phyloP scores from a whole-genome alignment of 2,329 filamentous ascomycete species.

The Aspergillus sp. region DNA sequence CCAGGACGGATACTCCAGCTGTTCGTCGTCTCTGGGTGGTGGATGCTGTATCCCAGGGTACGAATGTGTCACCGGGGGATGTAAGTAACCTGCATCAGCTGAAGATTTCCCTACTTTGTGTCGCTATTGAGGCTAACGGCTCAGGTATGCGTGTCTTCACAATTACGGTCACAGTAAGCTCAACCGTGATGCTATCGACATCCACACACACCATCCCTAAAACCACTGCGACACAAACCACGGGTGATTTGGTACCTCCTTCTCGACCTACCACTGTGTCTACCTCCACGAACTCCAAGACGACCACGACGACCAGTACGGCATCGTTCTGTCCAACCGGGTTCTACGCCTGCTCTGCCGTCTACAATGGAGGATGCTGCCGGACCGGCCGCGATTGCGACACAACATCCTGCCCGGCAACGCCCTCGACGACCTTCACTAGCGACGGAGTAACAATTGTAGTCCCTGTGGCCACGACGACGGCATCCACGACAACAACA shows the following conservation, averaged over 20 bases:
- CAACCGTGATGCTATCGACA: constrained; percentile 34
- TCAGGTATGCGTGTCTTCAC: constrained; percentile 39
- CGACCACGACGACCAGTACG: constrained; percentile 27
- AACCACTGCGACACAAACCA: constrained; percentile 25
- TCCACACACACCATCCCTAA: constrained; percentile 34
- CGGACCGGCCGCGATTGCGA: constrained; percentile 83
- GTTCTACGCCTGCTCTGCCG: constrained; percentile 87
- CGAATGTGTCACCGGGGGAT: constrained; percentile 59
- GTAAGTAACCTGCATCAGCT: constrained; percentile 35
- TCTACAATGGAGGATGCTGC: constrained; percentile 81
- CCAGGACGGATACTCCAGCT: constrained; percentile 55
- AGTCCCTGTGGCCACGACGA: constrained; percentile 55
- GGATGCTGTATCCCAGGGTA: constrained; percentile 66
- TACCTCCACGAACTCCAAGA: constrained; percentile 42
- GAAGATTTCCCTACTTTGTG: not conserved
- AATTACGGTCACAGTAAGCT: constrained; percentile 38
- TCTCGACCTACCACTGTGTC: constrained; percentile 42
- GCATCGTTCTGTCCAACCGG: constrained; percentile 72
- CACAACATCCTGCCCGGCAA: constrained; percentile 73
- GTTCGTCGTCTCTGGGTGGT: constrained; percentile 56
- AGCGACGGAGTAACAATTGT: constrained; percentile 70
- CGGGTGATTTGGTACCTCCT: constrained; percentile 37
- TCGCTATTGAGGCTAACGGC: constrained; percentile 3
- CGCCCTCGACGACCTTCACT: constrained; percentile 65
- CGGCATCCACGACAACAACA: constrained; percentile 34